Evolutionary conservation across 495 filamentous ascomycete species (phyloP).

Genomic region (Neurospora africana): DNA sequence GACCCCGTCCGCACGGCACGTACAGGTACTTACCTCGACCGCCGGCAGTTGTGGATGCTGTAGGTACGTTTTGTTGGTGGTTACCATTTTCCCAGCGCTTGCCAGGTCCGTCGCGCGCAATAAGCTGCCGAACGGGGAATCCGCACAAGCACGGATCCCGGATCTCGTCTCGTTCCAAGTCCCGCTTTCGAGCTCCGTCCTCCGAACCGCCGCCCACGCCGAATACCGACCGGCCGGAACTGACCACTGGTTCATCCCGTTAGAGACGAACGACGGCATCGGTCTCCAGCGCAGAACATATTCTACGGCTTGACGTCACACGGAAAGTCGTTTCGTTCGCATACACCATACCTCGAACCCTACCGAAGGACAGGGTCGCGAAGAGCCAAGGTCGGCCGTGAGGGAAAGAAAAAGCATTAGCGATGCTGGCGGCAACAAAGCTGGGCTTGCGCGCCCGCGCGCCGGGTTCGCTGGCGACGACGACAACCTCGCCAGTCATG

Average conservation of each 20-base stretch:
- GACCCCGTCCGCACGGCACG: background rate
- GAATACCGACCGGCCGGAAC: background rate
- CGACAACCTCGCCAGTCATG: background rate
- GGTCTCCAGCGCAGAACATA: background rate
- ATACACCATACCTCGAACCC: background rate
- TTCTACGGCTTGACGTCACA: background rate
- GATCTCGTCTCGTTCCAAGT: background rate
- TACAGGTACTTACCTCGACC: background rate
- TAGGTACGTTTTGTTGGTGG: background rate
- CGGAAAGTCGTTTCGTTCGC: background rate
- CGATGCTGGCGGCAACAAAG: background rate
- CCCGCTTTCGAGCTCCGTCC: background rate
- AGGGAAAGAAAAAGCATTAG: background rate
- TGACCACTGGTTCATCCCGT: background rate
- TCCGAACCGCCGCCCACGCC: background rate
- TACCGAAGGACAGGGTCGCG: background rate
- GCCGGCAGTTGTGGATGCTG: background rate
- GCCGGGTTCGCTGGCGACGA: slow-evolving; percentile 2
- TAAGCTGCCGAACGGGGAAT: background rate
- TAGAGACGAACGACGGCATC: background rate
- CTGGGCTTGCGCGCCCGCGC: slow-evolving; percentile 6
- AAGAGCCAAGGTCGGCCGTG: background rate
- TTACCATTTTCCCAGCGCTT: background rate
- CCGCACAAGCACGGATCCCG: background rate
- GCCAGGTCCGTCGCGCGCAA: background rate